phyloP scores from a whole-genome alignment of 257 asterid species.

The Jacaranda mimosifolia region DNA sequence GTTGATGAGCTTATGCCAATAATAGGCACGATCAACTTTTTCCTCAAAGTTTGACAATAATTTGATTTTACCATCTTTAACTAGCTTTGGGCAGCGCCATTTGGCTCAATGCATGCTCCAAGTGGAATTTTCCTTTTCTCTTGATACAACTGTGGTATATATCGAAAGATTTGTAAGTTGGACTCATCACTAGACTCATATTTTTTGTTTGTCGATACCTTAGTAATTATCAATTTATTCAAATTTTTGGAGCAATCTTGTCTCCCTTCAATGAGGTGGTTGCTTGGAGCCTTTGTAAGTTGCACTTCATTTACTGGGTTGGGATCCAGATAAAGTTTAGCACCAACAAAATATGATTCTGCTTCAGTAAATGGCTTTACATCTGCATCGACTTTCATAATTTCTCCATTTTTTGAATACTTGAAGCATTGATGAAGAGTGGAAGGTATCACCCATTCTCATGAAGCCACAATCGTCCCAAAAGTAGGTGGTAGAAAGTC shows the following conservation, averaged over 20 bases:
- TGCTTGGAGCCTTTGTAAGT: neutral
- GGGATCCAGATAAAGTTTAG: neutral
- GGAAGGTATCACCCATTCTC: neutral
- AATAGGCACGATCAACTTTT: neutral
- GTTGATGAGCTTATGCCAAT: neutral
- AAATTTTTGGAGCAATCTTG: too few relatives aligned
- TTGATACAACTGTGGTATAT: too few relatives aligned
- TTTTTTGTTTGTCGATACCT: neutral
- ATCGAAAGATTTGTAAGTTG: neutral
- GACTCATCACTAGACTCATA: neutral
- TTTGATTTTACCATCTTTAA: neutral
- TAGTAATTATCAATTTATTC: neutral
- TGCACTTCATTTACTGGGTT: neutral
- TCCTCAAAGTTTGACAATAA: neutral
- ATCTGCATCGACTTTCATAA: neutral
- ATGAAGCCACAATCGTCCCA: constrained; percentile 17
- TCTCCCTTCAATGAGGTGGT: neutral
- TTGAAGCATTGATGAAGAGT: constrained; percentile 12
- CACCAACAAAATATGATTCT: neutral
- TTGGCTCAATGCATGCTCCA: too few relatives aligned
- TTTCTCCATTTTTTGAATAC: neutral
- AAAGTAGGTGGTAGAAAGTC: neutral
- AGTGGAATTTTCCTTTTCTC: too few relatives aligned
- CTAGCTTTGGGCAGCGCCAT: neutral
- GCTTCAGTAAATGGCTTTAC: neutral